A percentile compares a stretch with the other conserved stretches of the same genome.
phyloP scores from a whole-genome alignment of 768 basidiomycete genomes.

The Russula dissimulans region DNA sequence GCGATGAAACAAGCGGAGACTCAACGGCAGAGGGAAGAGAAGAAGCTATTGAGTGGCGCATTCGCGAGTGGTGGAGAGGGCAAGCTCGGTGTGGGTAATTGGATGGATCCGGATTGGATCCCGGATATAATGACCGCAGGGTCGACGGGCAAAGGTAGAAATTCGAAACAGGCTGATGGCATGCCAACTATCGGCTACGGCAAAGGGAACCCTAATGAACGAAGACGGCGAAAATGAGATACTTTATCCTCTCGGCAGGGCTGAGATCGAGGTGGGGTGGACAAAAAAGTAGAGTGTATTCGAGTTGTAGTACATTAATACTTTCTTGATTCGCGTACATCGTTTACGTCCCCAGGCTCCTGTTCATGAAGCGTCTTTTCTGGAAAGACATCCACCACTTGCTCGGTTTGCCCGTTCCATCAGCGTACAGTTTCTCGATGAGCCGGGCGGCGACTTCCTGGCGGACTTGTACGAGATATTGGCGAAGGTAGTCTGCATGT shows the following conservation, averaged over 20 bases:
- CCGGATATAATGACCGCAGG: conserved; percentile 68
- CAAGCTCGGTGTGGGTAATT: conserved; percentile 54
- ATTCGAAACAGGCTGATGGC: conserved; percentile 40
- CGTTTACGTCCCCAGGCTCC: conserved; percentile 61
- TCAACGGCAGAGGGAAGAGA: conserved; percentile 70
- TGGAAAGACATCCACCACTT: conserved; percentile 99
- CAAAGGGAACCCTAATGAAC: conserved; percentile 83
- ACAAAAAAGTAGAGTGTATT: conserved; percentile 16
- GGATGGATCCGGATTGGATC: conserved; percentile 95
- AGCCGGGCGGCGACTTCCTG: conserved; percentile 86
- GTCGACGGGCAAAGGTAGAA: conserved; percentile 62
- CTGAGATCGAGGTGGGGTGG: not conserved
- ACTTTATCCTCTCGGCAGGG: not conserved
- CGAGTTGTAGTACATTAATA: conserved; percentile 19
- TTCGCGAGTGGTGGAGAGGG: conserved; percentile 40
- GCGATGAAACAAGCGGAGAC: conserved; percentile 73
- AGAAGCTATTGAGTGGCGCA: conserved; percentile 55
- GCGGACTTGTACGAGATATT: conserved; percentile 86
- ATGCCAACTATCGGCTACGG: conserved; percentile 86
- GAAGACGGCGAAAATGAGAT: conserved; percentile 43
- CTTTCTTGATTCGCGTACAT: not conserved
- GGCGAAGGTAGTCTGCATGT: conserved; percentile 72
- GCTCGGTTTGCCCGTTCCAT: conserved; percentile 89
- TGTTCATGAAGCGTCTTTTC: conserved; percentile 93
- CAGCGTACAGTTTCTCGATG: conserved; percentile 82